A percentile compares a stretch with the other conserved stretches of the same genome.
These are phyloP conservation scores for Mucuna pruriens DNA, from an alignment of 306 rosid species.

Conservation along the genomic window DNA sequence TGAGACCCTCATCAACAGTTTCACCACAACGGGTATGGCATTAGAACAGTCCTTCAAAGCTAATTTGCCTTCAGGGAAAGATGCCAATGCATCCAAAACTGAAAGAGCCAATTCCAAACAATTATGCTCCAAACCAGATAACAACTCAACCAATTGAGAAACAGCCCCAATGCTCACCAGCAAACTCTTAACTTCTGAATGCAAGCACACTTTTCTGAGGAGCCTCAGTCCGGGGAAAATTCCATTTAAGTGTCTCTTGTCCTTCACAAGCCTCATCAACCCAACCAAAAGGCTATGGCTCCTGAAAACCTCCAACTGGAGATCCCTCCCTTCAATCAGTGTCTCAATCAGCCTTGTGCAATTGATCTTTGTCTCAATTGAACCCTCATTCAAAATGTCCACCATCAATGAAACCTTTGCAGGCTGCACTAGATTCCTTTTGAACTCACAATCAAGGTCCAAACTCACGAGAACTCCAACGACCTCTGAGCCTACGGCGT, in stretches of 20 bases:
- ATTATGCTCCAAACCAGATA: constrained; percentile 52
- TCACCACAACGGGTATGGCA: constrained; percentile 62
- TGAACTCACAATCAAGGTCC: constrained; percentile 56
- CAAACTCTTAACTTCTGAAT: constrained; percentile 52
- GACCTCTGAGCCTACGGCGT: constrained; percentile 68
- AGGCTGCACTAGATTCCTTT: constrained; percentile 56
- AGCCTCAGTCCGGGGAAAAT: constrained; percentile 55
- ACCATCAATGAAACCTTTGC: constrained; percentile 63
- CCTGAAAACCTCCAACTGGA: constrained; percentile 51
- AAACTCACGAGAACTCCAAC: constrained; percentile 63
- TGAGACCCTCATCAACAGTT: constrained; percentile 63
- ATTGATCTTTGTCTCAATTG: constrained; percentile 65
- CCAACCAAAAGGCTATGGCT: constrained; percentile 76
- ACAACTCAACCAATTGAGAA: constrained; percentile 63
- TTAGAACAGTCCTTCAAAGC: constrained; percentile 62
- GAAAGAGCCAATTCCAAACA: constrained; percentile 63
- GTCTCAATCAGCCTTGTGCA: constrained; percentile 58
- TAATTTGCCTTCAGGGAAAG: constrained; percentile 56
- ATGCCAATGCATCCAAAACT: constrained; percentile 53
- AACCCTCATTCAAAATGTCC: constrained; percentile 74
- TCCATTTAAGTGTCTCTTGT: constrained; percentile 55
- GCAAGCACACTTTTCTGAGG: constrained; percentile 48
- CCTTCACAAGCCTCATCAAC: constrained; percentile 65
- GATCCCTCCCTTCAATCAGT: constrained; percentile 54
- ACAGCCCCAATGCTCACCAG: constrained; percentile 62